Evolutionary conservation across 164 flowering plant species (phyloP), one percentile per base, ranked within the genome.

Genomic region (Umbellularia californica): DNA sequence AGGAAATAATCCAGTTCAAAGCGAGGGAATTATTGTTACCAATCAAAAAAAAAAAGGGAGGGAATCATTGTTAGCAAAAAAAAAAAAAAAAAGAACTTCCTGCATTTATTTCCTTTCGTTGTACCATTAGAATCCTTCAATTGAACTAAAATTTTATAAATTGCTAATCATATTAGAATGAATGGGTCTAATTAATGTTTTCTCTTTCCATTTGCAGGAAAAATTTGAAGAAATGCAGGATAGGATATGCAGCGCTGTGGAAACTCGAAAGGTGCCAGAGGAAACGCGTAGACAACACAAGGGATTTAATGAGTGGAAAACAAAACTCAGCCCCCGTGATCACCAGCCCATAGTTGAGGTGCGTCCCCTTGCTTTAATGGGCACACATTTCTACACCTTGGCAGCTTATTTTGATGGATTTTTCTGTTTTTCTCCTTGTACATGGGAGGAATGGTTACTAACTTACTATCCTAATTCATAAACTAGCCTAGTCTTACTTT

Each of bases 341-440:
- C 84, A 84, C 72, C 80, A 52, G 14, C 70, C 84, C 23, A 82
- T 84, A 41, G 65, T 84, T 33, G 72, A 81, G 85, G 85, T 81
- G 35, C 5, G 24, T 71, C 30, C 22, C 23, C 30, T 50, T 3
- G 20, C 60, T 14, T 19, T 41, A 41, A 41, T 41, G 47, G 10
- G 47, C 47, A 41, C 47, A 41, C 47, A 41, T 41, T 7, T 41
- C 10, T 9, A 3, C 9, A 41, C 11, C 47, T 41, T 9, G 47
- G 47, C 11, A 41, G 47, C 47, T 41, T 6, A 1, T 41, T 41
- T 41, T 5, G 47, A 5, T 41, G 47, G 2, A 9, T 11, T 52
- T n/a, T n/a, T n/a, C n/a, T 25, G 0, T 55, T 2, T 55, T 55
- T 20, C 3, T 1, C 5, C 60, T 55, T 17, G 5, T 5, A 20